Evolutionary conservation across 108 stramenopile species (phyloP), one percentile per base, ranked within the genome.

Genomic region (Skeletonema costatum): DNA sequence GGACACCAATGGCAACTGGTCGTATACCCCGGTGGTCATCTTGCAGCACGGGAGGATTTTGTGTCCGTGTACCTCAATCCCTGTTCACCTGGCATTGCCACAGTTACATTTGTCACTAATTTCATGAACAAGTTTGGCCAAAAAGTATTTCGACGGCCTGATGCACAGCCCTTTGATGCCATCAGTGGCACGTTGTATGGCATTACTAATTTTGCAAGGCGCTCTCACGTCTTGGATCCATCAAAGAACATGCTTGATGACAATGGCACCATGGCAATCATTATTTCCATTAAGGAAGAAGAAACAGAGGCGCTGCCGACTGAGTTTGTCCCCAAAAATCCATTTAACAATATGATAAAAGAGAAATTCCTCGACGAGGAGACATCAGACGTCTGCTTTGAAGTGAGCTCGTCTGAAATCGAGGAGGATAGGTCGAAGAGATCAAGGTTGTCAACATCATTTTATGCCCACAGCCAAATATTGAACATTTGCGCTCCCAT

Each of bases 1-100:
- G 72, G 72, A 50, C 81, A 83, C 73, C 85, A 85, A 46, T 86
- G 86, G 75, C 77, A 84, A 9, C 60, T 83, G 60, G 63, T 42
- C 4, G 3, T 73, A 1, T 73, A 63, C 44, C 72, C 72, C 46
- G 62, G 59, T 30, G 59, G 59, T 25, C 29, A 60, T 60, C 25
- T 0, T 7, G 29, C 6, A 30, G 29, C 29, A 30, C 59, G 1
- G 59, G 59, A 60, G 6, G 59, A 12, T 7, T 0, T 6, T 60
- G 6, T 60, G 6, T 60, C 59, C 12, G 12, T 60, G 6, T 60
- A 1, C 12, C 59, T 60, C 8, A 9, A 6, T 1, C 59, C 0
- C 12, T 9, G 21, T 30, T 60, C 59, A 13, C 6, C 6, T 7
- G 59, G 12, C 8, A 9, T 0, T 12, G 12, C 12, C 12, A 8